phyloP scores from a whole-genome alignment of 2,329 filamentous ascomycete species.

The Penicillium corylophilum region DNA sequence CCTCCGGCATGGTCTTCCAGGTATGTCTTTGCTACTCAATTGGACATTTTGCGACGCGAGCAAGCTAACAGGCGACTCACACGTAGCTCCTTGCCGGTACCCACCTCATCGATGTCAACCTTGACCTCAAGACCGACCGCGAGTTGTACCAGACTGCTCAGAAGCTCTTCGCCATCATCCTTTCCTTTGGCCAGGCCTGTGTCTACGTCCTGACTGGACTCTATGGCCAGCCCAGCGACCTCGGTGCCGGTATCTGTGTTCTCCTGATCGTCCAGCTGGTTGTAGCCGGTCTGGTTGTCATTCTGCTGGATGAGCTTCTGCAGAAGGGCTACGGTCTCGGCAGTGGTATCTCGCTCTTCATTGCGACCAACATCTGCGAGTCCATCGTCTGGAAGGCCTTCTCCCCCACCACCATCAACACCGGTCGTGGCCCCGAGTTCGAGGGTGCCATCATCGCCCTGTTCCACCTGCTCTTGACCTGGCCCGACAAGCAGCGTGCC shows the following conservation, averaged over 20 bases:
- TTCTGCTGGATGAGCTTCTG: slow-evolving; percentile 96
- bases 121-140: slow-evolving; percentile 99
- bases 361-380: slow-evolving; percentile 99
- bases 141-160: slow-evolving; percentile 99
- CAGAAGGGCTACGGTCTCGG: slow-evolving; percentile 99
- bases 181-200: slow-evolving; percentile 95
- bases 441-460: slow-evolving; percentile 97
- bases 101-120: slow-evolving; percentile 99
- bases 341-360: slow-evolving; percentile 98
- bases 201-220: slow-evolving; percentile 98
- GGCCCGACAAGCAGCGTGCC: slow-evolving; percentile 98
- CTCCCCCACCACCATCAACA: slow-evolving; percentile 99
- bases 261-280: slow-evolving; percentile 97
- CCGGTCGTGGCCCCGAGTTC: slow-evolving; percentile 96
- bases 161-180: slow-evolving; percentile 97
- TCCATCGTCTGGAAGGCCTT: slow-evolving; percentile 99
- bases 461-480: slow-evolving; percentile 96
- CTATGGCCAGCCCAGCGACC: slow-evolving; percentile 93
- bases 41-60: background rate
- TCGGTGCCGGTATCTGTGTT: slow-evolving; percentile 97
- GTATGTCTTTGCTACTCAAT: slow-evolving; percentile 33
- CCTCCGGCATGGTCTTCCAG: slow-evolving; percentile 99
- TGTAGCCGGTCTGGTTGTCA: slow-evolving; percentile 96
- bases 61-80: slow-evolving; percentile 15
- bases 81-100: slow-evolving; percentile 85